A percentile compares a stretch with the other conserved stretches of the same genome.
Conservation (phyloP, 805 yeast genomes). For the Komagataella phaffii region DNA sequence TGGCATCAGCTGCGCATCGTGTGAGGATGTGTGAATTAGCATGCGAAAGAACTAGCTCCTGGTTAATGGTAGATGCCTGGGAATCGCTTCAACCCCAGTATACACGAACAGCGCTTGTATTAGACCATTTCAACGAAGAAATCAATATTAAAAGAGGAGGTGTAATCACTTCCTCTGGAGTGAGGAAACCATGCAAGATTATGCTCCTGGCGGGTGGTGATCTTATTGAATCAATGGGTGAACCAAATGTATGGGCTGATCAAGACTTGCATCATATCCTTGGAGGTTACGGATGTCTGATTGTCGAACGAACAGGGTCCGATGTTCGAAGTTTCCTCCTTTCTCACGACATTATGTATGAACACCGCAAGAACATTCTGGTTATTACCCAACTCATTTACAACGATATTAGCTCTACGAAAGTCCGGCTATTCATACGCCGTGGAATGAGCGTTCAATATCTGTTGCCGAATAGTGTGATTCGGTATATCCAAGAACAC, state of each 20-base stretch:
- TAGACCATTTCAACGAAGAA: constrained; percentile 94
- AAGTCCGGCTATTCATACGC: constrained; percentile 82
- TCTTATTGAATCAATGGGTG: constrained; percentile 97
- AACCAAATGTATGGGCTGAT: constrained; percentile 98
- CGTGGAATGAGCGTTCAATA: constrained; percentile 97
- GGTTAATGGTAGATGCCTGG: constrained; percentile 99
- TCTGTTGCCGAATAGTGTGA: constrained; percentile 84
- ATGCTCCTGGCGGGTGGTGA: constrained; percentile 98
- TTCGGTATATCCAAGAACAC: constrained; percentile 89
- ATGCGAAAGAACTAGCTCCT: constrained; percentile 88
- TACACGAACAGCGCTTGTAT: constrained; percentile 87
- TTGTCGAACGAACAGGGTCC: constrained; percentile 92
- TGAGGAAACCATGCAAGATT: constrained; percentile 72
- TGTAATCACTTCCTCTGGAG: constrained; percentile 43
- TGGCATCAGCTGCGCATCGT: constrained; percentile 80
- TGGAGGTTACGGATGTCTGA: constrained; percentile 92
- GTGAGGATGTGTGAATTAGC: constrained; percentile 98
- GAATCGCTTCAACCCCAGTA: constrained; percentile 85
- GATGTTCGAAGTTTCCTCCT: constrained; percentile 88
- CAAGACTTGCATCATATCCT: constrained; percentile 87
- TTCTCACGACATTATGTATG: constrained; percentile 95
- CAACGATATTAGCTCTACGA: constrained; percentile 92
- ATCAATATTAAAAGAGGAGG: constrained; percentile 88
- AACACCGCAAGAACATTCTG: constrained; percentile 83
- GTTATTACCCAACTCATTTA: constrained; percentile 93